A percentile compares a stretch with the other conserved stretches of the same genome.
phyloP scores from a whole-genome alignment of 805 yeast genomes.

The Lachancea lanzarotensis region DNA sequence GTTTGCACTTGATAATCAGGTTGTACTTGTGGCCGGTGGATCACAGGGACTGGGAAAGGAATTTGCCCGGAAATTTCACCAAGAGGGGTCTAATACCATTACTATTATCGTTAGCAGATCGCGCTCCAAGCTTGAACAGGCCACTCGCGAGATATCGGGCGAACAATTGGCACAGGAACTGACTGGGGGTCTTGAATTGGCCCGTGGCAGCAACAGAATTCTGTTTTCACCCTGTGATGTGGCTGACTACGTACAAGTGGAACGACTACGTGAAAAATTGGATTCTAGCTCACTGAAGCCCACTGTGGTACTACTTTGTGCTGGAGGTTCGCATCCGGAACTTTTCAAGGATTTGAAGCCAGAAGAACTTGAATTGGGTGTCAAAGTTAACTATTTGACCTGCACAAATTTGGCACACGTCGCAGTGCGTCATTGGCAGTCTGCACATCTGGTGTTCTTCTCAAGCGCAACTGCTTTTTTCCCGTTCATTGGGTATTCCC shows the following conservation, averaged over 20 bases:
- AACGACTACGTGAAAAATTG: constrained; percentile 20
- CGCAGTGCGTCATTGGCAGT: constrained; percentile 38
- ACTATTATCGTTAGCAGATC: constrained; percentile 78
- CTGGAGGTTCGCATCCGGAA: constrained; percentile 79
- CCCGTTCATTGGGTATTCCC: constrained; percentile 86
- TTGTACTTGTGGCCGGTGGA: constrained; percentile 82
- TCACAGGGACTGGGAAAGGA: constrained; percentile 91
- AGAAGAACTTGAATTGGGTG: constrained; percentile 53
- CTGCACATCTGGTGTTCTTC: constrained; percentile 48
- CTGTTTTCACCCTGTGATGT: constrained; percentile 58
- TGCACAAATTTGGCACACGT: constrained; percentile 67
- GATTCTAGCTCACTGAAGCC: constrained; percentile 39
- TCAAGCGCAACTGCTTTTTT: constrained; percentile 78
- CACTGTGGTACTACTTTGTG: constrained; percentile 76
- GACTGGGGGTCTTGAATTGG: constrained; percentile 11
- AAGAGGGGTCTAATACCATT: constrained; percentile 13
- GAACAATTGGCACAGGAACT: constrained; percentile 16
- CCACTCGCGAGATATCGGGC: constrained; percentile 39
- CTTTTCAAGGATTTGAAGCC: constrained; percentile 62
- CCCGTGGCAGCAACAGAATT: constrained; percentile 24
- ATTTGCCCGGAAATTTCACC: constrained; percentile 52
- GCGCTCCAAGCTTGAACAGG: constrained; percentile 45
- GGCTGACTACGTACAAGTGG: constrained; percentile 47
- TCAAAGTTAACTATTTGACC: constrained; percentile 64
- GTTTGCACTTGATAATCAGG: constrained; percentile 38